Conservation (phyloP, 2,329 filamentous ascomycete genomes). For the Leptographium procerum region DNA sequence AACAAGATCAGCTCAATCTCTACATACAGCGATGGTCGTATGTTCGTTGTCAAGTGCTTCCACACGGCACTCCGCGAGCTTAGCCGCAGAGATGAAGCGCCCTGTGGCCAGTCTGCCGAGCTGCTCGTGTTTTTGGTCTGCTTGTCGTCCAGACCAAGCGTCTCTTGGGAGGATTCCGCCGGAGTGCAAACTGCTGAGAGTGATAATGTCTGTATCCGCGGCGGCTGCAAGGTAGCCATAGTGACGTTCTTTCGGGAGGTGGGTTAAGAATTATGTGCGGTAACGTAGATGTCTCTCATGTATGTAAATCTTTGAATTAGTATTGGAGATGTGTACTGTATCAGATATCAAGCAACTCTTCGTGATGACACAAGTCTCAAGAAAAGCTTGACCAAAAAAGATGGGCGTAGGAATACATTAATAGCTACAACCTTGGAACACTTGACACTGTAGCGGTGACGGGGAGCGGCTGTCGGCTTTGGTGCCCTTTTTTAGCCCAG, state of each 20-base stretch:
- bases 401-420: neutral
- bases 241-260: neutral
- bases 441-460: neutral
- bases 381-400: neutral
- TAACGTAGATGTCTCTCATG: too few relatives aligned
- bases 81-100: neutral
- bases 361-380: neutral
- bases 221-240: neutral
- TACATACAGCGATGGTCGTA: conserved; percentile 28
- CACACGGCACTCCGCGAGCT: conserved; percentile 8
- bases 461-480: neutral
- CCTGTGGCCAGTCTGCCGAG: neutral
- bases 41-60: conserved; percentile 18
- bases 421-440: neutral
- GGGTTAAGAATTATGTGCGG: neutral
- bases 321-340: too few relatives aligned
- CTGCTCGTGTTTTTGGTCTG: neutral
- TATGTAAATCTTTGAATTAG: too few relatives aligned
- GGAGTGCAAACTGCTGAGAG: neutral
- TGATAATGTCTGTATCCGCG: neutral
- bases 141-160: neutral
- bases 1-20: conserved; percentile 35
- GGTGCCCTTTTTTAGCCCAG: neutral
- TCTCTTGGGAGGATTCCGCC: neutral
- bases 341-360: neutral